These are phyloP conservation scores for Citrullus colocynthis DNA, from an alignment of 306 rosid genomes.

Conservation along the genomic window DNA sequence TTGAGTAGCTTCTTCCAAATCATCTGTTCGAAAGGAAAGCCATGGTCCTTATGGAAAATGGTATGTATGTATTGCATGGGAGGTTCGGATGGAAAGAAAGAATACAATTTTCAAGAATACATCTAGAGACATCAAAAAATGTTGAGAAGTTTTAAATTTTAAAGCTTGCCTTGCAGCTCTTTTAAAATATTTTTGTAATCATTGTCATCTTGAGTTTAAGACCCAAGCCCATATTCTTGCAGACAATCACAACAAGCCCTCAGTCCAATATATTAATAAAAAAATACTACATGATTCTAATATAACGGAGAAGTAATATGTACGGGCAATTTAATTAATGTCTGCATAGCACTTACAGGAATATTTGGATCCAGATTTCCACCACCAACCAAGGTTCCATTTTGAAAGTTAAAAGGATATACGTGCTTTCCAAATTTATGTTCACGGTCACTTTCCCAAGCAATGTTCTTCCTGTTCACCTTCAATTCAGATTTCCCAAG, in stretches of 20 bases:
- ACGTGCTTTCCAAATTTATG: constrained; percentile 83
- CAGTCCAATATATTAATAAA: neutral
- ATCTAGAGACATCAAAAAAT: neutral
- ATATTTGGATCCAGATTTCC: constrained; percentile 54
- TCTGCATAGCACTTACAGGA: constrained; percentile 52
- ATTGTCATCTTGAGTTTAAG: neutral
- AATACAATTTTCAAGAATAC: neutral
- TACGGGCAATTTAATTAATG: neutral
- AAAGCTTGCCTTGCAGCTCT: neutral
- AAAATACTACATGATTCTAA: neutral
- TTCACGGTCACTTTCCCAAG: constrained; percentile 90
- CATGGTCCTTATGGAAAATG: neutral
- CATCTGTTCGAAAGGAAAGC: neutral
- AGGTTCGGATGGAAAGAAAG: neutral
- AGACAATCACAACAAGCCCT: neutral
- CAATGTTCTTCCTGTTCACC: constrained; percentile 74
- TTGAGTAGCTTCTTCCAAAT: neutral
- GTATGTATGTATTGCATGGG: neutral
- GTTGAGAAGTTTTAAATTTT: neutral
- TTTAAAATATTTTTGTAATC: neutral
- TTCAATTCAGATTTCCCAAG: constrained; percentile 56
- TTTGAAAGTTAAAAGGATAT: constrained; percentile 90
- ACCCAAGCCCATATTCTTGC: neutral
- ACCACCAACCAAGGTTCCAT: constrained; percentile 81
- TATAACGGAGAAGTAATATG: neutral